Evolutionary conservation across 2,329 filamentous ascomycete species (phyloP).

Genomic region (Fusarium miscanthi): DNA sequence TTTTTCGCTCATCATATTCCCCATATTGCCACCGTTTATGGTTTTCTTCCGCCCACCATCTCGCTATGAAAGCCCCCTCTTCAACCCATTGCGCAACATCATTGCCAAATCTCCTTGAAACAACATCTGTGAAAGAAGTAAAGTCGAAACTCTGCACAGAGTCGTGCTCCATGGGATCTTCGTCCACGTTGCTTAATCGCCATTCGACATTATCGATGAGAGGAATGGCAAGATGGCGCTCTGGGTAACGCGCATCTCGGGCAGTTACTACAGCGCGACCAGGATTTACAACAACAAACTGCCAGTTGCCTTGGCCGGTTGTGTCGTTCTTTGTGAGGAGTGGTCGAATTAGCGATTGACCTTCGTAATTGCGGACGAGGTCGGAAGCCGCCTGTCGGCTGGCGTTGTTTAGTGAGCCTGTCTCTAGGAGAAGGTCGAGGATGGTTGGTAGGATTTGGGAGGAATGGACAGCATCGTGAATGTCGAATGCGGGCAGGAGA

Average conservation of each 20-base stretch:
- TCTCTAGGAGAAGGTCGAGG: slow-evolving; percentile 48
- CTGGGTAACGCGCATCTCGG: slow-evolving; percentile 46
- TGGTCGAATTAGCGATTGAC: slow-evolving; percentile 48
- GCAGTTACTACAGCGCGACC: slow-evolving; percentile 48
- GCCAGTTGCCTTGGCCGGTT: slow-evolving; percentile 47
- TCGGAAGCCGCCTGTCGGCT: slow-evolving; percentile 38
- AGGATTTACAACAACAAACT: slow-evolving; percentile 49
- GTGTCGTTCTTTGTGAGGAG: slow-evolving; percentile 13
- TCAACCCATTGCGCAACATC: slow-evolving; percentile 47
- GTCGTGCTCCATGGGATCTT: slow-evolving; percentile 43
- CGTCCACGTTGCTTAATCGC: slow-evolving; percentile 46
- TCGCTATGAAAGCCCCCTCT: slow-evolving; percentile 47
- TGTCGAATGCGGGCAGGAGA: slow-evolving; percentile 43
- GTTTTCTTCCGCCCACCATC: slow-evolving; percentile 52
- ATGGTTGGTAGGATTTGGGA: slow-evolving; percentile 49
- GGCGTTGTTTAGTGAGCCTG: slow-evolving; percentile 41
- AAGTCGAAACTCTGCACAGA: slow-evolving; percentile 46
- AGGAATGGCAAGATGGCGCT: slow-evolving; percentile 48
- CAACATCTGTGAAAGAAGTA: slow-evolving; percentile 34
- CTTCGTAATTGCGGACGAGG: slow-evolving; percentile 47
- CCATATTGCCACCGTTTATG: slow-evolving; percentile 49
- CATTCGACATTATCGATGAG: slow-evolving; percentile 48
- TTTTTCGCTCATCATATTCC: background rate
- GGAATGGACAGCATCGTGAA: slow-evolving; percentile 46
- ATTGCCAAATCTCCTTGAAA: slow-evolving; percentile 39